Percentiles rank a stretch among this genome's conserved stretches.
Conservation (phyloP, 306 rosid genomes). For the Lotus japonicus region DNA sequence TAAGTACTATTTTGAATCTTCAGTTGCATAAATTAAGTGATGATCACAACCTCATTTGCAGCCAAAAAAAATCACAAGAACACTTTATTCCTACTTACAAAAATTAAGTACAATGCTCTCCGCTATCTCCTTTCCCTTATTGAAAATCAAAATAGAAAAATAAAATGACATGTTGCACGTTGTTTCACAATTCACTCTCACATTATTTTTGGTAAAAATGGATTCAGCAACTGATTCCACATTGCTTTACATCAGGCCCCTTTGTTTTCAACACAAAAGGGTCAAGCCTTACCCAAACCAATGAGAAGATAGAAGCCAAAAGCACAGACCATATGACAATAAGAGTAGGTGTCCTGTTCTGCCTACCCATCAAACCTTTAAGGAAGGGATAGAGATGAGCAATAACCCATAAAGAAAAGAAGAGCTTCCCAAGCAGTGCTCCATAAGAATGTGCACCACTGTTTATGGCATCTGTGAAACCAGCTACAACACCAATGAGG, state of each 20-base stretch:
- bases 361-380: conserved; percentile 92
- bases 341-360: conserved; percentile 90
- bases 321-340: conserved; percentile 93
- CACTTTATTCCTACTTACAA: conserved; percentile 27
- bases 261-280: conserved; percentile 90
- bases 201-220: not conserved
- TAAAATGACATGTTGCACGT: not conserved
- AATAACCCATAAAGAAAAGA: conserved; percentile 90
- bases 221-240: conserved; percentile 88
- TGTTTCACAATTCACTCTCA: conserved; percentile 7
- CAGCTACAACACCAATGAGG: conserved; percentile 90
- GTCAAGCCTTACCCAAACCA: conserved; percentile 92
- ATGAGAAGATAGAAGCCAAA: conserved; percentile 94
- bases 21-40: conserved; percentile 4
- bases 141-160: not conserved
- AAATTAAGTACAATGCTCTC: conserved; percentile 8
- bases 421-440: conserved; percentile 83
- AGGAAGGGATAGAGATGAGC: conserved; percentile 95
- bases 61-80: conserved; percentile 2
- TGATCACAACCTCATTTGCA: not conserved
- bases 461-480: conserved; percentile 88
- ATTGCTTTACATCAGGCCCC: conserved; percentile 81
- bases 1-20: not conserved
- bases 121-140: not conserved
- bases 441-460: conserved; percentile 92